phyloP scores from a whole-genome alignment of 2,329 filamentous ascomycete genomes.

The Berkeleyomyces rouxiae region DNA sequence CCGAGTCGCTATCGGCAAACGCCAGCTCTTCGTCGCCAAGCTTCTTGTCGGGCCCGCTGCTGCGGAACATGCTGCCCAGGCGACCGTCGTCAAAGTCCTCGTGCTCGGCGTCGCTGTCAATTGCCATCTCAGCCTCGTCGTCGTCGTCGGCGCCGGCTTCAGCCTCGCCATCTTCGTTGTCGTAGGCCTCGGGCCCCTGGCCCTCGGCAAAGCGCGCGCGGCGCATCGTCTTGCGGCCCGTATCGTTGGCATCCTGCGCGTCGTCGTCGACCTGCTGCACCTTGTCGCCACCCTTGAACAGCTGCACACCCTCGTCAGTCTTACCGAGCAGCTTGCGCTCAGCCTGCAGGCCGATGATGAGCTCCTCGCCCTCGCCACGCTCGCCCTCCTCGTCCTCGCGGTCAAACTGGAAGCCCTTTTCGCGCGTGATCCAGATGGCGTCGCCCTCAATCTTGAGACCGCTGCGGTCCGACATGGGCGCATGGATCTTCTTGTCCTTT shows the following conservation, averaged over 20 bases:
- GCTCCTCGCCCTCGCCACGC: slow-evolving; percentile 82
- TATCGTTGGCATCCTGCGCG: slow-evolving; percentile 29
- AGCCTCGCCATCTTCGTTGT: slow-evolving; percentile 26
- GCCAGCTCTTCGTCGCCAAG: slow-evolving; percentile 48
- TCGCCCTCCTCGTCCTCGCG: slow-evolving; percentile 51
- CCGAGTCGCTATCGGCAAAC: slow-evolving; percentile 94
- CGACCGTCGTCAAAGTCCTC: slow-evolving; percentile 42
- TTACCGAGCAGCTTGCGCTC: slow-evolving; percentile 70
- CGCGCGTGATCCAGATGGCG: slow-evolving; percentile 71
- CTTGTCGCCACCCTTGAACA: slow-evolving; percentile 65
- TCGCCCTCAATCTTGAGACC: slow-evolving; percentile 94
- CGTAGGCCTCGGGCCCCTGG: slow-evolving; percentile 43
- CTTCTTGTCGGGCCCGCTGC: slow-evolving; percentile 28
- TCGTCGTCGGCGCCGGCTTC: slow-evolving; percentile 28
- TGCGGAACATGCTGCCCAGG: slow-evolving; percentile 43
- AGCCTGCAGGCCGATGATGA: slow-evolving; percentile 77
- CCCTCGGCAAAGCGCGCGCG: slow-evolving; percentile 40
- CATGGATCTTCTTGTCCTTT: slow-evolving; percentile 91
- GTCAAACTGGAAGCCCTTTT: slow-evolving; percentile 61
- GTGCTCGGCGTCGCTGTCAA: slow-evolving; percentile 33
- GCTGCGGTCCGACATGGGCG: slow-evolving; percentile 95
- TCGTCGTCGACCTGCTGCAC: slow-evolving; percentile 35
- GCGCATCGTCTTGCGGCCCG: slow-evolving; percentile 42
- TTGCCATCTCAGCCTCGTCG: slow-evolving; percentile 25
- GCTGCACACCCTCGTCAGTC: slow-evolving; percentile 62